Conservation (phyloP, 257 asterid genomes). For the Hygrophila difformis region DNA sequence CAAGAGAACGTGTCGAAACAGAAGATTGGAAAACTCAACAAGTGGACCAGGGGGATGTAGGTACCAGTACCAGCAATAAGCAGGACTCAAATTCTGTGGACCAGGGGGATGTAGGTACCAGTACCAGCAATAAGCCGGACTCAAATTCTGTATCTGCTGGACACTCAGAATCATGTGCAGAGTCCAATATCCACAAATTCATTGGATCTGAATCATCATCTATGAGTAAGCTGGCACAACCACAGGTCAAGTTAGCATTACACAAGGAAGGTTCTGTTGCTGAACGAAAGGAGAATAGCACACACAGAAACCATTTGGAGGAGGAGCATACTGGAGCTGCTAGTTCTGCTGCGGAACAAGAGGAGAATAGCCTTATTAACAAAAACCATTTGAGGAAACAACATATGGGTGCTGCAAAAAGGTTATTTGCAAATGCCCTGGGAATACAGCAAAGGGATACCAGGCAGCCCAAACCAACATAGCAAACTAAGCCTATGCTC, state of each 20-base stretch:
- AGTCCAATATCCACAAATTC: conserved; percentile 13
- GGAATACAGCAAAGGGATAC: conserved; percentile 47
- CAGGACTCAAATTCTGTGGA: conserved; percentile 21
- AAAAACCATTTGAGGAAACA: conserved; percentile 43
- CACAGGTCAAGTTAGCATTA: conserved; percentile 10
- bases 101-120: too few species aligned
- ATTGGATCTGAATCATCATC: conserved; percentile 20
- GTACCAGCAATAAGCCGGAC: background rate
- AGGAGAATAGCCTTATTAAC: conserved; percentile 16
- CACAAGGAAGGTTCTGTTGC: conserved; percentile 17
- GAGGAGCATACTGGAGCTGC: too few species aligned
- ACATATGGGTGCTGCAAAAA: conserved; percentile 88
- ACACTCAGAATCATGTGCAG: conserved; percentile 16
- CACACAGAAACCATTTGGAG: too few species aligned
- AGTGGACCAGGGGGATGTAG: conserved; percentile 20
- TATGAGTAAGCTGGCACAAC: conserved; percentile 17
- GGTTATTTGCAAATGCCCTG: conserved; percentile 87
- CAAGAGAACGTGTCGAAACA: conserved; percentile 16
- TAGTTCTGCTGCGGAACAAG: conserved; percentile 22
- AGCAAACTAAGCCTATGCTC: conserved; percentile 21
- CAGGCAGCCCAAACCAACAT: conserved; percentile 20
- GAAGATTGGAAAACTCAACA: conserved; percentile 17
- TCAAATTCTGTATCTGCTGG: conserved; percentile 18
- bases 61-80: too few species aligned
- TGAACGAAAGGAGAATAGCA: too few species aligned